Conservation (phyloP, 352 stramenopile genomes). For the Phytophthora sp. region DNA sequence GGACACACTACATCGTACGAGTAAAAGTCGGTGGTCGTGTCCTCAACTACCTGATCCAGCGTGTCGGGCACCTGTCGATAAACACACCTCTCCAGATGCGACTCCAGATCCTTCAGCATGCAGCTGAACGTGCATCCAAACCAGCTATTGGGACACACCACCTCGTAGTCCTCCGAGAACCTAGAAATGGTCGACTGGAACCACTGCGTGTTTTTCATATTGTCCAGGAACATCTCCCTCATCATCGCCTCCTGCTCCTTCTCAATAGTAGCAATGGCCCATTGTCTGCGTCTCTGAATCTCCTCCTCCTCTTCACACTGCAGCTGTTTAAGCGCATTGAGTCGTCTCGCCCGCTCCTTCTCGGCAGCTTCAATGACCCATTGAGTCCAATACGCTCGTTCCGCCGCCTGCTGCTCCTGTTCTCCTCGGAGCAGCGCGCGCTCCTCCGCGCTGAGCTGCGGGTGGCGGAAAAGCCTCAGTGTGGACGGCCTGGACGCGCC, state of each 20-base stretch:
- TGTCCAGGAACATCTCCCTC: constrained; percentile 85
- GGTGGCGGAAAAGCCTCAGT: constrained; percentile 8
- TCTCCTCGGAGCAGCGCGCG: constrained; percentile 11
- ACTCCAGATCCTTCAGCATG: constrained; percentile 82
- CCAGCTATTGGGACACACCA: constrained; percentile 88
- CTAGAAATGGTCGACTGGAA: constrained; percentile 87
- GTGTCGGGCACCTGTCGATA: constrained; percentile 83
- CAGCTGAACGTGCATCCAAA: constrained; percentile 88
- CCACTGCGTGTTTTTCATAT: constrained; percentile 91
- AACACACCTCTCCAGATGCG: constrained; percentile 66
- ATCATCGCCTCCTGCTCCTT: constrained; percentile 84
- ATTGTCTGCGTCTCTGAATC: constrained; percentile 62
- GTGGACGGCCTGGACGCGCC: not conserved
- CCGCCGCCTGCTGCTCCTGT: constrained; percentile 34
- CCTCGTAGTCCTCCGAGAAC: constrained; percentile 82
- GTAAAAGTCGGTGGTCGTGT: constrained; percentile 67
- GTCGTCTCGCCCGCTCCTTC: constrained; percentile 69
- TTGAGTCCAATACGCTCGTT: constrained; percentile 81
- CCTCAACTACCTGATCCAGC: constrained; percentile 66
- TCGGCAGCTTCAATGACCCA: constrained; percentile 85
- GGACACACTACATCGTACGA: constrained; percentile 88
- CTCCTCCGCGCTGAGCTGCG: constrained; percentile 12
- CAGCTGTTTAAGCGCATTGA: constrained; percentile 72
- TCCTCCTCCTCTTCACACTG: constrained; percentile 82
- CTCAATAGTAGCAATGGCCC: constrained; percentile 83